A percentile compares a stretch with the other conserved stretches of the same genome.
These are phyloP conservation scores for Calonectria henricotiae DNA, from an alignment of 2,329 filamentous ascomycete species.

Conservation along the genomic window DNA sequence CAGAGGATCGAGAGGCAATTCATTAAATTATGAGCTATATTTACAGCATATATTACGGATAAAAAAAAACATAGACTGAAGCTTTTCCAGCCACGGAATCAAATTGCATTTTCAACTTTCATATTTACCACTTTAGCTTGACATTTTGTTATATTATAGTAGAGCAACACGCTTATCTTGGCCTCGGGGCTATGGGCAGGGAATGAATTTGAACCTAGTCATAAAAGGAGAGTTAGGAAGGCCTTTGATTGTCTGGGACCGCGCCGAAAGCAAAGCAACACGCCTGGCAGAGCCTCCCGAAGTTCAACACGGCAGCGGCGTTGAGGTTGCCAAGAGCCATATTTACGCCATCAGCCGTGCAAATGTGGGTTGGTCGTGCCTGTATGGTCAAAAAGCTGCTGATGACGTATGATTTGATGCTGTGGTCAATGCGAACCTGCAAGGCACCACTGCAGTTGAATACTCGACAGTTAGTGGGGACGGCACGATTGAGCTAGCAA, in stretches of 20 bases:
- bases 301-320: background rate
- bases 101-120: background rate
- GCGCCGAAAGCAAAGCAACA: background rate
- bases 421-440: background rate
- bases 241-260: background rate
- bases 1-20: too few species aligned
- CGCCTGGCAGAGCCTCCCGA: background rate
- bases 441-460: background rate
- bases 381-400: background rate
- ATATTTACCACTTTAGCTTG: background rate
- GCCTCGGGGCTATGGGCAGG: background rate
- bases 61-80: background rate
- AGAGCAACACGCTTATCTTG: background rate
- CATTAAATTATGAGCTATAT: too few species aligned
- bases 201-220: background rate
- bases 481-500: background rate
- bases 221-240: background rate
- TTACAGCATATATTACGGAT: too few species aligned
- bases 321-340: background rate
- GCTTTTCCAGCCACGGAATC: too few species aligned
- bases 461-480: background rate
- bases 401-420: background rate
- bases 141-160: background rate
- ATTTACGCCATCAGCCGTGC: background rate
- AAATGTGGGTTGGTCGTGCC: background rate